These are phyloP conservation scores for Lepidopterella palustris DNA, from an alignment of 495 filamentous ascomycete genomes.

Conservation along the genomic window DNA sequence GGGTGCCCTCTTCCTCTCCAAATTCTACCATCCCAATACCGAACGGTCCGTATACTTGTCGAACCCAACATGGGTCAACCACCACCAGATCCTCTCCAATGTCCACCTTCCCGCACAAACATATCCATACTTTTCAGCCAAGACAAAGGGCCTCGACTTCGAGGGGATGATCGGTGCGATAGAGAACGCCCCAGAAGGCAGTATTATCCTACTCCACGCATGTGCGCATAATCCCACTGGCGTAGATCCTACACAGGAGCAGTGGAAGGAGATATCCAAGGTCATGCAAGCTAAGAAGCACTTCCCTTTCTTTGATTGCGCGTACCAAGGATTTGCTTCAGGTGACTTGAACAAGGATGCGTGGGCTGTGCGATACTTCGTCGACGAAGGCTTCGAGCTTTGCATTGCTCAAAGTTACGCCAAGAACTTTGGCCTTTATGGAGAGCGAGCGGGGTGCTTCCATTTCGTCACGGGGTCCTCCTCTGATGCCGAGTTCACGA, in stretches of 20 bases:
- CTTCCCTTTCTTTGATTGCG: conserved; percentile 98
- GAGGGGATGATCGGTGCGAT: conserved; percentile 72
- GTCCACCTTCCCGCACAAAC: conserved; percentile 67
- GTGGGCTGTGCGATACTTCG: conserved; percentile 86
- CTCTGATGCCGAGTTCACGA: conserved; percentile 54
- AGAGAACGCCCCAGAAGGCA: conserved; percentile 61
- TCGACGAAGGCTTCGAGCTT: conserved; percentile 91
- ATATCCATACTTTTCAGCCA: conserved; percentile 88
- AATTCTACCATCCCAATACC: conserved; percentile 57
- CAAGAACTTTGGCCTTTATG: conserved; percentile 98
- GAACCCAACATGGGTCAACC: conserved; percentile 95
- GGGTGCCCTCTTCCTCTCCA: conserved; percentile 77
- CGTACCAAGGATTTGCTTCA: conserved; percentile 97
- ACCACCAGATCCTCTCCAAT: conserved; percentile 97
- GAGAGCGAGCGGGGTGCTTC: conserved; percentile 93
- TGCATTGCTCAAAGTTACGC: conserved; percentile 94
- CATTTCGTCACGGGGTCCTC: conserved; percentile 80
- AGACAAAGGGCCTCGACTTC: conserved; percentile 88
- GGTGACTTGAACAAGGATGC: conserved; percentile 80
- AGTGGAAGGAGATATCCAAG: conserved; percentile 84
- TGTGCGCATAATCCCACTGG: conserved; percentile 98
- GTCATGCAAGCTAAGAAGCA: conserved; percentile 68
- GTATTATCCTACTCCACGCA: conserved; percentile 86
- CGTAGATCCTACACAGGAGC: conserved; percentile 87
- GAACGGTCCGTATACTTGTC: conserved; percentile 78